phyloP scores from a whole-genome alignment of 225 moss, liverwort and hornwort genomes.

The Anthoceros angustus region DNA sequence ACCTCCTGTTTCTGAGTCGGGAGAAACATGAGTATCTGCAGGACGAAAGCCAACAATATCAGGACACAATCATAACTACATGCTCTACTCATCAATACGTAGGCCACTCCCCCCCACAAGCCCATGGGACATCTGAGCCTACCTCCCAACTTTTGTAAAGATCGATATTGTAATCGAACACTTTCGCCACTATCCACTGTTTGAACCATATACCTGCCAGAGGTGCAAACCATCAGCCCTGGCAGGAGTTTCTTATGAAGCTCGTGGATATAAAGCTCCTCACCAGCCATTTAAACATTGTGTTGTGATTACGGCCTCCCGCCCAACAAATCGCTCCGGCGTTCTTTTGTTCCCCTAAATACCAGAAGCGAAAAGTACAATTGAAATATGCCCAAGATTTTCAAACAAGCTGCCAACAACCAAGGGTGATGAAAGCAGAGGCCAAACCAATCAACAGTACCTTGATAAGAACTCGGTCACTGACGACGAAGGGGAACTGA shows the following conservation, averaged over 20 bases:
- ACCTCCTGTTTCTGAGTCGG: not conserved
- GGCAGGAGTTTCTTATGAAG: not conserved
- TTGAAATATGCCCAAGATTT: not conserved
- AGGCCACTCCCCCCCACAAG: too few relatives aligned
- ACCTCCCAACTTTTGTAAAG: constrained; percentile 42
- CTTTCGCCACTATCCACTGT: constrained; percentile 33
- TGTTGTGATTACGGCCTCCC: constrained; percentile 31
- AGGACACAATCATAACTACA: too few relatives aligned
- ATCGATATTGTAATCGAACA: constrained; percentile 39
- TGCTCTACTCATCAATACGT: too few relatives aligned
- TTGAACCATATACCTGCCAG: constrained; percentile 34
- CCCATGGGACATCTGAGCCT: constrained; percentile 6
- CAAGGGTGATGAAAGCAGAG: too few relatives aligned
- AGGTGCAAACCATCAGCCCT: not conserved
- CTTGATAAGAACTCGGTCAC: constrained; percentile 98
- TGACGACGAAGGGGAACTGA: constrained; percentile 89
- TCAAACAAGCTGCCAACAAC: too few relatives aligned
- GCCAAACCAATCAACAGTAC: constrained; percentile 13
- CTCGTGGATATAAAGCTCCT: not conserved
- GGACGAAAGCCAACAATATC: not conserved
- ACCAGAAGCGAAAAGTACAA: not conserved
- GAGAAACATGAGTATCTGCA: not conserved
- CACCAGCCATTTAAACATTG: constrained; percentile 58
- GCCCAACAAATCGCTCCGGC: constrained; percentile 40
- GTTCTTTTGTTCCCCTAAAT: constrained; percentile 43